These are phyloP conservation scores for Colletotrichum cereale DNA, from an alignment of 2,329 filamentous ascomycete species.

Conservation along the genomic window DNA sequence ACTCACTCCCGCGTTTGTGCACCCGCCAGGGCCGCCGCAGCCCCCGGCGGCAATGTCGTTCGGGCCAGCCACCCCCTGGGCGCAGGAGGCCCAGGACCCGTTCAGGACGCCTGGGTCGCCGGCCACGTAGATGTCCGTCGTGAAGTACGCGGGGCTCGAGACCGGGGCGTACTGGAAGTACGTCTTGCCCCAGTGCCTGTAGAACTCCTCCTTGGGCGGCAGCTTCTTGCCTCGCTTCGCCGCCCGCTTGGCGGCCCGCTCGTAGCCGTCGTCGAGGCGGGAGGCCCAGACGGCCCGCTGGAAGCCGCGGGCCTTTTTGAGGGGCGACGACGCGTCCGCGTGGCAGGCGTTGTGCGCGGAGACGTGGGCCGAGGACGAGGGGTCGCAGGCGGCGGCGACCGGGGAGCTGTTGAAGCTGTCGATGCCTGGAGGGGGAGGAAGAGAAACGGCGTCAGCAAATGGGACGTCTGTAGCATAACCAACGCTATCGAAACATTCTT, in stretches of 20 bases:
- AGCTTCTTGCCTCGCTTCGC: slow-evolving; percentile 62
- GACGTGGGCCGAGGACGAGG: slow-evolving; percentile 75
- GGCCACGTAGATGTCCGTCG: slow-evolving; percentile 60
- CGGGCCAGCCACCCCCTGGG: slow-evolving; percentile 30
- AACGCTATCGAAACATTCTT: background rate
- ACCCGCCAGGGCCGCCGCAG: slow-evolving; percentile 56
- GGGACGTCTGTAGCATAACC: background rate
- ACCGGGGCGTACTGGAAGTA: slow-evolving; percentile 64
- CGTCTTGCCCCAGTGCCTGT: slow-evolving; percentile 66
- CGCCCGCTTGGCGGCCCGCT: slow-evolving; percentile 63
- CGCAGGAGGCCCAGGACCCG: slow-evolving; percentile 49
- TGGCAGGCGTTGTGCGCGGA: slow-evolving; percentile 78
- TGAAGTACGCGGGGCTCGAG: slow-evolving; percentile 57
- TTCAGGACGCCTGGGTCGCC: slow-evolving; percentile 53
- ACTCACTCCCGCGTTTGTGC: slow-evolving; percentile 27
- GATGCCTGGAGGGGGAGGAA: slow-evolving; percentile 11
- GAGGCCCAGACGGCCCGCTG: slow-evolving; percentile 52
- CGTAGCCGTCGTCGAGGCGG: slow-evolving; percentile 67
- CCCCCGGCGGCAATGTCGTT: slow-evolving; percentile 57
- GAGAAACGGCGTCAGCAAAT: background rate
- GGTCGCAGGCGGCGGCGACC: slow-evolving; percentile 61
- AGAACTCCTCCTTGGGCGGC: slow-evolving; percentile 63
- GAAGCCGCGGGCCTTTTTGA: slow-evolving; percentile 46
- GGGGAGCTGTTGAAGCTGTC: slow-evolving; percentile 64
- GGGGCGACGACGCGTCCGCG: slow-evolving; percentile 37